A percentile compares a stretch with the other conserved stretches of the same genome.
phyloP scores from a whole-genome alignment of 176 grass and related monocot species.

The Phyllostachys edulis region DNA sequence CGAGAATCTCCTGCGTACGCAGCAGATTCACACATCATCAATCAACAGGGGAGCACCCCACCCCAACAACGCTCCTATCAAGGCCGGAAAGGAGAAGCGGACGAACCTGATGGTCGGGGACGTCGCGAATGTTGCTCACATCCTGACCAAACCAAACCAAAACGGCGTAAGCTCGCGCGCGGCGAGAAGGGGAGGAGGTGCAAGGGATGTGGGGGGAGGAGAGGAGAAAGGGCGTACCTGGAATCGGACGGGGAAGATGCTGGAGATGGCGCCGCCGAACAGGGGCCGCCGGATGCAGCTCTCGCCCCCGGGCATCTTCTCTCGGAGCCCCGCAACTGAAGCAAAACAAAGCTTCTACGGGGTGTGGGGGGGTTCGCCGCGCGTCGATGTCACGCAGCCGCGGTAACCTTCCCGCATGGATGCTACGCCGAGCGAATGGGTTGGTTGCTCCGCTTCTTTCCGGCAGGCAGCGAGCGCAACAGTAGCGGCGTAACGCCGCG shows the following conservation, averaged over 20 bases:
- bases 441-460: background rate
- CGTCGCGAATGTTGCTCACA: conserved; percentile 75
- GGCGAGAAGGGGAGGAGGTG: background rate
- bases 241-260: conserved; percentile 64
- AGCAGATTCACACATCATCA: background rate
- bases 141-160: conserved; percentile 44
- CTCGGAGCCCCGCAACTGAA: background rate
- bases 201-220: background rate
- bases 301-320: conserved; percentile 58
- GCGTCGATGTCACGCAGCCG: conserved; percentile 39
- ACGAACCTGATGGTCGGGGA: conserved; percentile 83
- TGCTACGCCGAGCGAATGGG: conserved; percentile 13
- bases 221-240: conserved; percentile 36
- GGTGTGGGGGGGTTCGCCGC: too few species aligned
- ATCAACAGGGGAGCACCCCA: background rate
- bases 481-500: background rate
- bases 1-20: conserved; percentile 61
- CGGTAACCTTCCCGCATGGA: conserved; percentile 9
- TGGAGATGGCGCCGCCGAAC: conserved; percentile 86
- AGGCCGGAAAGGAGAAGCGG: background rate
- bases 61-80: background rate
- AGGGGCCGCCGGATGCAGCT: conserved; percentile 47
- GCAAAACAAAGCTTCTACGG: conserved; percentile 2
- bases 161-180: background rate
- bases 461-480: background rate